Evolutionary conservation across 805 yeast genomes (phyloP), one percentile per base, ranked within the genome.

Genomic region (Wickerhamiella nectarea): DNA sequence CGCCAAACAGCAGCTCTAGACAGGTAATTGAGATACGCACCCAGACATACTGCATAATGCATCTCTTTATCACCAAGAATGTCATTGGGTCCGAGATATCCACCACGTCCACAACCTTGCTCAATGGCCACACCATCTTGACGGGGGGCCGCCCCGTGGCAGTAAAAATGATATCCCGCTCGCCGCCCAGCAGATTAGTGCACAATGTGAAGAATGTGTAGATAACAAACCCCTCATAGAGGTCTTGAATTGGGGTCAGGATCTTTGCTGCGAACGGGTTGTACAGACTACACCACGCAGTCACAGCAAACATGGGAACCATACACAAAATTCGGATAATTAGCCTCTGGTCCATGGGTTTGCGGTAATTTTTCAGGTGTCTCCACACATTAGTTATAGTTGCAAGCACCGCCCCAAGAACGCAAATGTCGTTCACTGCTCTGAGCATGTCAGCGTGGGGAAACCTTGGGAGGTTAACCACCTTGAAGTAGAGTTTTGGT

Each of bases 221-320:
- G 26, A 91, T 82, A 26, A 87, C 95, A 62, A 91, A 84, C 0
- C 97, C 96, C 61, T 91, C 98, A 61, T 91, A 91, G 1, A 89
- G 74, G 58, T 91, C 98, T 36, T 91, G 68, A 0, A 82, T 54
- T 4, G 52, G 51, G n/a, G 67, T 74, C 14, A 50, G 18, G 8
- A 41, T 12, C 6, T 26, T 14, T 4, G 50, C 54, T 5, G 43
- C 35, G 18, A 18, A 14, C 14, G 53, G 51, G 58, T 67, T 63
- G 14, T 66, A 63, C 17, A 78, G 67, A 52, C 76, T 70, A 3
- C 72, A 52, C 54, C 73, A 80, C 56, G 94, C 80, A 9, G 85
- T 69, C 0, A 78, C 48, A 4, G 93, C 78, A 62, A 80, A 87
- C 18, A 87, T 56, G 0, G 96, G 96, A 1, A 87, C 80, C 50